Conservation (phyloP, 148 eudicot species). For the Cornus suecica region DNA sequence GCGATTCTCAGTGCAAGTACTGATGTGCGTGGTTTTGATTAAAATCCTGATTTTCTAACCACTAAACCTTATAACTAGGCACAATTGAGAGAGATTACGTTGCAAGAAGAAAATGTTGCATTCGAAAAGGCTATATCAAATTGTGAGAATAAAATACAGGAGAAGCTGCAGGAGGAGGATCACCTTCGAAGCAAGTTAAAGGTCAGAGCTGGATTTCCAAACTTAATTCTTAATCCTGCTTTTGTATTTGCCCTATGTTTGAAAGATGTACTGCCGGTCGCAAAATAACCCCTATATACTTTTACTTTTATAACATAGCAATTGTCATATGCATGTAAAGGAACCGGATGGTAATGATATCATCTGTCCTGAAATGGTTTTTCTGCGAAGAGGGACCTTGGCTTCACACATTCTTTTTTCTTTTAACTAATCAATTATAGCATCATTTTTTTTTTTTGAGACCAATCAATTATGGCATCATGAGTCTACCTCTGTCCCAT, state of each 20-base stretch:
- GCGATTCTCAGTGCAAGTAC: no score
- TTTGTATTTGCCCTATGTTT: conserved; percentile 4
- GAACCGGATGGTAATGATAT: neutral
- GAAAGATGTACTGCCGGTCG: neutral
- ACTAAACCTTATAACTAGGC: conserved; percentile 42
- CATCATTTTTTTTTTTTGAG: no score
- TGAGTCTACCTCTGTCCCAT: no score
- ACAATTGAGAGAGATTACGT: conserved; percentile 61
- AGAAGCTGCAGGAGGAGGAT: conserved; percentile 67
- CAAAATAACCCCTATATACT: neutral
- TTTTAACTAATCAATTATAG: no score
- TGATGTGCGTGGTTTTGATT: no score
- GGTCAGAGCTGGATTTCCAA: conserved; percentile 33
- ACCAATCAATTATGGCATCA: no score
- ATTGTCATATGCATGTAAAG: neutral
- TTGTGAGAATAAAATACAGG: conserved; percentile 75
- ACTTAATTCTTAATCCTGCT: neutral
- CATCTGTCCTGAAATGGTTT: neutral
- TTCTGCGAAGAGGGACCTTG: neutral
- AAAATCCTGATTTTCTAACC: neutral
- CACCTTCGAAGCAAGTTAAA: conserved; percentile 55
- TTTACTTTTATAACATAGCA: neutral
- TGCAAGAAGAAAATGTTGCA: conserved; percentile 83
- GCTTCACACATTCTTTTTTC: no score
- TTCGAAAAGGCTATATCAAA: conserved; percentile 66